These are phyloP conservation scores for Apocynum venetum DNA, from an alignment of 257 asterid species.

Conservation along the genomic window DNA sequence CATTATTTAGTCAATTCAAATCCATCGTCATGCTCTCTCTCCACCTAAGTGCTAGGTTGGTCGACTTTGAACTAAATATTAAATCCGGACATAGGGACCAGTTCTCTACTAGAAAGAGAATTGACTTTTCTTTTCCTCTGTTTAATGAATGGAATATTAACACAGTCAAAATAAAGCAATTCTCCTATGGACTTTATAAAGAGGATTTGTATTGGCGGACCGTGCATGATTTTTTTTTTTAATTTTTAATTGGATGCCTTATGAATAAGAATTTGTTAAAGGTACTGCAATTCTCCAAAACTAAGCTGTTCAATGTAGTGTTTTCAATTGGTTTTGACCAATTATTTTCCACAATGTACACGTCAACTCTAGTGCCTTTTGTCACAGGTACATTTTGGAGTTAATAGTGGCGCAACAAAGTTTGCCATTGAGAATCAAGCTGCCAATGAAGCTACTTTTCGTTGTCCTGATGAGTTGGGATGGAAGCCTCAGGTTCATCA, in stretches of 20 bases:
- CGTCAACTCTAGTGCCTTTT: slow-evolving; percentile 17
- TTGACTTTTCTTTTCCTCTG: neutral
- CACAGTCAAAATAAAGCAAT: neutral
- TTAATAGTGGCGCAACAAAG: slow-evolving; percentile 91
- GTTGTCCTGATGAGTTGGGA: slow-evolving; percentile 99
- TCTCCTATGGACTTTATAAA: neutral
- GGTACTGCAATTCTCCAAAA: neutral
- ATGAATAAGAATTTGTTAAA: neutral
- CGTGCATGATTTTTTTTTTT: neutral
- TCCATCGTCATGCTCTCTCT: neutral
- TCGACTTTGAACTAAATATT: neutral
- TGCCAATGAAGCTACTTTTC: slow-evolving; percentile 92
- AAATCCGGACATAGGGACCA: neutral
- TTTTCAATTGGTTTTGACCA: neutral
- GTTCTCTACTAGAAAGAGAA: neutral
- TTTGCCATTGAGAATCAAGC: slow-evolving; percentile 92
- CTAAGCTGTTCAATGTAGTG: neutral
- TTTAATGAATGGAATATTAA: slow-evolving; percentile 1
- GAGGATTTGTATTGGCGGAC: neutral
- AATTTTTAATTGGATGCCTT: neutral
- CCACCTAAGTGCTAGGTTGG: neutral
- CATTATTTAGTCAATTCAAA: neutral
- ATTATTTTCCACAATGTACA: neutral
- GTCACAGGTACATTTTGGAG: slow-evolving; percentile 90
- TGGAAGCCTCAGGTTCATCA: slow-evolving; percentile 92